These are phyloP conservation scores for Zalerion maritima DNA, from an alignment of 495 filamentous ascomycete genomes.

Conservation along the genomic window DNA sequence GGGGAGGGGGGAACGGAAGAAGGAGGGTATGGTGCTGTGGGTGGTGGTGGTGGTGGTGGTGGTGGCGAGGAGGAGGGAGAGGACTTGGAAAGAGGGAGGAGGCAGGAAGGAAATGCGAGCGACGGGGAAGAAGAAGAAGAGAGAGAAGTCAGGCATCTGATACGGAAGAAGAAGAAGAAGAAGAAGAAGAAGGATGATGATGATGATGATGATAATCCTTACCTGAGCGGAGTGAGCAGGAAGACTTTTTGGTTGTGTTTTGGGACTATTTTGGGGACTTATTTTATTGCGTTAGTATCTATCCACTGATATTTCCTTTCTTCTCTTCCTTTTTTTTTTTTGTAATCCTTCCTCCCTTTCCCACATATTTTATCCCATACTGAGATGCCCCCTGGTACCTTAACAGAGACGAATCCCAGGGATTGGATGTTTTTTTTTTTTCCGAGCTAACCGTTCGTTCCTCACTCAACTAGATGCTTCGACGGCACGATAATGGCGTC, in stretches of 20 bases:
- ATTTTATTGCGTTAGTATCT: conserved; percentile 28
- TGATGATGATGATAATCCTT: conserved; percentile 9
- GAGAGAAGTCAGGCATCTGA: too few species aligned
- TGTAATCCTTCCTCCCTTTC: too few species aligned
- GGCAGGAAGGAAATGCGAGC: too few species aligned
- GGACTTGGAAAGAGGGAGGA: conserved; percentile 4
- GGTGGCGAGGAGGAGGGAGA: conserved; percentile 3
- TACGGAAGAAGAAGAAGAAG: too few species aligned
- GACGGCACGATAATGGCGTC: conserved; percentile 73
- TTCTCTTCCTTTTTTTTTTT: too few species aligned
- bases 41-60: background rate
- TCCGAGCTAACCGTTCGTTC: conserved; percentile 17
- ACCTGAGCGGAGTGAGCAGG: conserved; percentile 19
- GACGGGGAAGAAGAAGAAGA: too few species aligned
- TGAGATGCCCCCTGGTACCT: background rate
- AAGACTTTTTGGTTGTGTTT: conserved; percentile 27
- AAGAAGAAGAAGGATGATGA: too few species aligned
- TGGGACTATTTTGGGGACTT: conserved; percentile 17
- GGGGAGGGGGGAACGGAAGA: conserved; percentile 9
- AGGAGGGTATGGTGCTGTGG: conserved; percentile 2
- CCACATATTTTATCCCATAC: conserved; percentile 1
- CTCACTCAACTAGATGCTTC: conserved; percentile 29
- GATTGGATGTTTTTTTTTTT: conserved; percentile 40
- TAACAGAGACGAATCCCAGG: conserved; percentile 3
- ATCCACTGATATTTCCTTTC: too few species aligned